These are phyloP conservation scores for Phascolomyces articulosus DNA, from an alignment of 371 early-diverging fungal species.

Conservation along the genomic window DNA sequence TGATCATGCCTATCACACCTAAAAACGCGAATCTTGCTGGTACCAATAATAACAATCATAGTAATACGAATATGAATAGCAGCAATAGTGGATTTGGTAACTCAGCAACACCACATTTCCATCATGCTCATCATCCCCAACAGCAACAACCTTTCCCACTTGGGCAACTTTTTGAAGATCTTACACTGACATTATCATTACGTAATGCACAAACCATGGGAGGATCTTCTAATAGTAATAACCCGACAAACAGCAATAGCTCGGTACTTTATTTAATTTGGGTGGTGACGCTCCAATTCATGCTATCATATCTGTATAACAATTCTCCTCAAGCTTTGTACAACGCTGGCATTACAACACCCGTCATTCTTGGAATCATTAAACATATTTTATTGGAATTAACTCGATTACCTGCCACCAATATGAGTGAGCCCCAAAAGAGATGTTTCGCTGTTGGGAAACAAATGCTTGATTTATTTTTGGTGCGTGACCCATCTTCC, in stretches of 20 bases:
- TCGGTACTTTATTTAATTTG: slow-evolving; percentile 26
- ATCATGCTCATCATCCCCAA: neutral
- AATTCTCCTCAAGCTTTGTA: slow-evolving; percentile 28
- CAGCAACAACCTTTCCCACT: slow-evolving; percentile 31
- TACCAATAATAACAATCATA: neutral
- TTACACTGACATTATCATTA: slow-evolving; percentile 36
- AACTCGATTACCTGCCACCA: slow-evolving; percentile 32
- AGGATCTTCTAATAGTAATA: neutral
- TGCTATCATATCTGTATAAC: slow-evolving; percentile 44
- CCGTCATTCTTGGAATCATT: slow-evolving; percentile 40
- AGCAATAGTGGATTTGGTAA: neutral
- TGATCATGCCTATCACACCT: slow-evolving; percentile 29
- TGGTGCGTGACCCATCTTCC: slow-evolving; percentile 23
- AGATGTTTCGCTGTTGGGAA: slow-evolving; percentile 42
- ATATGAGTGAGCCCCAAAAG: slow-evolving; percentile 26
- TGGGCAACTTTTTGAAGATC: slow-evolving; percentile 41
- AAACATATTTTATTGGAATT: slow-evolving; percentile 47
- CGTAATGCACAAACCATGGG: slow-evolving; percentile 2
- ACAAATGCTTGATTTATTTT: slow-evolving; percentile 40
- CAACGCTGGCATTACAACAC: slow-evolving; percentile 39
- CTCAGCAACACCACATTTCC: neutral
- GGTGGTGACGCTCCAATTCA: slow-evolving; percentile 46
- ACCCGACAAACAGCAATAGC: slow-evolving; percentile 12
- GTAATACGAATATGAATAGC: neutral
- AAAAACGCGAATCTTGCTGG: neutral